Conservation (phyloP, 495 filamentous ascomycete genomes). For the Trichoderma parareesei region DNA sequence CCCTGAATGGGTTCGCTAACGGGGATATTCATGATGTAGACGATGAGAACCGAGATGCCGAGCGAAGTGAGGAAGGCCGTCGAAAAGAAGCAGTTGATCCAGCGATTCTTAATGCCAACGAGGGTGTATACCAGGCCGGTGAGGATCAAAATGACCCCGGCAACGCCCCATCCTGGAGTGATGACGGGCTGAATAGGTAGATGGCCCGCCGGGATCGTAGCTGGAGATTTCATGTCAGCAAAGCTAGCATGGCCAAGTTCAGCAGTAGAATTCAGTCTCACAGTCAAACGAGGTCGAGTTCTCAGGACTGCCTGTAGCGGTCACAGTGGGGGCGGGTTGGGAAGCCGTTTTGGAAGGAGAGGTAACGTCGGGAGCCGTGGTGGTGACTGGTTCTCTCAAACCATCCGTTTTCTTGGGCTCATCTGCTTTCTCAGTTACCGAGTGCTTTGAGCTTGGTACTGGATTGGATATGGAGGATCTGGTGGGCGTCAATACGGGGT, state of each 20-base stretch:
- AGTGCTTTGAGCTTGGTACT: background rate
- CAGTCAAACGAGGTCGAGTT: background rate
- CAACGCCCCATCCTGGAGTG: slow-evolving; percentile 72
- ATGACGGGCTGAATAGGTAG: slow-evolving; percentile 68
- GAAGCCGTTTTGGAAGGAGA: background rate
- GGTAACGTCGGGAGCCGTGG: background rate
- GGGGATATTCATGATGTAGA: slow-evolving; percentile 84
- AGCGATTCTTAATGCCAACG: slow-evolving; percentile 77
- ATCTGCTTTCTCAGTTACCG: background rate
- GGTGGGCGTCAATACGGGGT: background rate
- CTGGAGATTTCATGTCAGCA: slow-evolving; percentile 19
- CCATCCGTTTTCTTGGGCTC: background rate
- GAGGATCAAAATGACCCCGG: slow-evolving; percentile 66
- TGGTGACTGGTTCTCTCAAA: background rate
- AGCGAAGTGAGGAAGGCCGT: slow-evolving; percentile 64
- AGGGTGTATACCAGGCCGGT: slow-evolving; percentile 62
- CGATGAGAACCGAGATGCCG: slow-evolving; percentile 71
- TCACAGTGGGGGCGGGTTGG: background rate
- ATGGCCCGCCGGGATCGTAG: slow-evolving; percentile 30
- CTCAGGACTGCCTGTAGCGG: background rate
- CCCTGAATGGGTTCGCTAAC: slow-evolving; percentile 72
- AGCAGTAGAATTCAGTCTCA: background rate
- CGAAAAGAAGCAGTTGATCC: slow-evolving; percentile 76
- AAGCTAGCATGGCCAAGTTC: no score
- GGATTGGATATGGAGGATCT: background rate